Percentiles rank a stretch among this genome's conserved stretches.
phyloP scores from a whole-genome alignment of 176 grass and related monocot species.

The Triticum monococcum region DNA sequence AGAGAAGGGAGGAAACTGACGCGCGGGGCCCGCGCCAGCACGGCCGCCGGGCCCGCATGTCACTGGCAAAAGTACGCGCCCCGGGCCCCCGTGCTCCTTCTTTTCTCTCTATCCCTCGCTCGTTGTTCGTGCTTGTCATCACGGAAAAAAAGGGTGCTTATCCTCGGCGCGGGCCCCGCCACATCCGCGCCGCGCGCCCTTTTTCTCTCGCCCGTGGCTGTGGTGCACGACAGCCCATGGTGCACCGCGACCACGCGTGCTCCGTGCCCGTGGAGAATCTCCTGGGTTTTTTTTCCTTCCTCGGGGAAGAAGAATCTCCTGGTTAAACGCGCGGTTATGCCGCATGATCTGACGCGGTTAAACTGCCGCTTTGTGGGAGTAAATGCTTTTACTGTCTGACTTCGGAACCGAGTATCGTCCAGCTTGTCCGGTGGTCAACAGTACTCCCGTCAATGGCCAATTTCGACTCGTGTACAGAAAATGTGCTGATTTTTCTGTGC shows the following conservation, averaged over 20 bases:
- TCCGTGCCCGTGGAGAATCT: not conserved
- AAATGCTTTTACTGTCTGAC: not conserved
- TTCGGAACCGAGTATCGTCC: not conserved
- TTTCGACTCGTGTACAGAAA: not conserved
- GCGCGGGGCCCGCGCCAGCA: not conserved
- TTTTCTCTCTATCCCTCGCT: not conserved
- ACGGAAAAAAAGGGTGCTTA: conserved; percentile 19
- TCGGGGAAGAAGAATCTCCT: too few relatives aligned
- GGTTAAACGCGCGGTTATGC: too few relatives aligned
- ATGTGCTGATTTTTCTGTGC: not conserved
- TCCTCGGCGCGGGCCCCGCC: conserved; percentile 35
- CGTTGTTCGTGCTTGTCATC: not conserved
- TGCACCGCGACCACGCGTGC: conserved; percentile 38
- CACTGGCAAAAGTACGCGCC: conserved; percentile 27
- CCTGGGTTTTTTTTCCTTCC: too few relatives aligned
- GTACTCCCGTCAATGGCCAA: not conserved
- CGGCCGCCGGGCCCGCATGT: not conserved
- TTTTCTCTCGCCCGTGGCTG: not conserved
- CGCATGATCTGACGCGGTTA: not conserved
- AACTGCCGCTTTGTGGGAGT: not conserved
- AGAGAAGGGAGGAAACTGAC: not conserved
- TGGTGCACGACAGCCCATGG: conserved; percentile 41
- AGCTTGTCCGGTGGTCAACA: not conserved
- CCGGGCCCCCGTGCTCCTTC: not conserved
- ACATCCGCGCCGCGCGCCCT: not conserved